phyloP scores from a whole-genome alignment of 176 grass and related monocot species.

The Ananas comosus region DNA sequence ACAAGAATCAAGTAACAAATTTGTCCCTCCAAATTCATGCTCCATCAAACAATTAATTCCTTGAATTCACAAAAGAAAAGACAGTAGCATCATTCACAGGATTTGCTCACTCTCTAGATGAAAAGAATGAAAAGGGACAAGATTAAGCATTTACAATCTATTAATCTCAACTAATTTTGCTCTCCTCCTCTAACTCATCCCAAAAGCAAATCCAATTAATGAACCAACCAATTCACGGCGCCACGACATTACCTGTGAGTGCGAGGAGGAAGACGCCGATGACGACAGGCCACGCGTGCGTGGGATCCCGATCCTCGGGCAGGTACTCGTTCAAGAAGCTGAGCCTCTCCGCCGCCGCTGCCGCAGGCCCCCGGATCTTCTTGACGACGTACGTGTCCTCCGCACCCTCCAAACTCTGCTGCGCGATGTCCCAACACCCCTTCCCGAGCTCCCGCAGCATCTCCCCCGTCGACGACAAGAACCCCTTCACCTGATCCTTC shows the following conservation, averaged over 20 bases:
- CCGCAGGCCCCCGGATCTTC: conserved; percentile 36
- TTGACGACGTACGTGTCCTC: conserved; percentile 75
- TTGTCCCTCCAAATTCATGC: too few relatives aligned
- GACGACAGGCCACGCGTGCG: conserved; percentile 65
- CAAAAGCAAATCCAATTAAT: neutral
- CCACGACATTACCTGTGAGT: conserved; percentile 44
- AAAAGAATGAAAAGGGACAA: too few relatives aligned
- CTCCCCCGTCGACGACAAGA: conserved; percentile 69
- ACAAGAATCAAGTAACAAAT: too few relatives aligned
- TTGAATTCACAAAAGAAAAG: too few relatives aligned
- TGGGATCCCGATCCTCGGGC: conserved; percentile 89
- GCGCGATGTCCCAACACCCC: conserved; percentile 73
- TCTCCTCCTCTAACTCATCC: neutral
- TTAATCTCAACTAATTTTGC: neutral
- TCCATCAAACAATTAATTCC: too few relatives aligned
- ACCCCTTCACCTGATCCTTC: conserved; percentile 72
- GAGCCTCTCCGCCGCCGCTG: conserved; percentile 37
- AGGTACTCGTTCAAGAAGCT: conserved; percentile 97
- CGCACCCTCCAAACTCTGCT: conserved; percentile 54
- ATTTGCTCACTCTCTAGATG: too few relatives aligned
- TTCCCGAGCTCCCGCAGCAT: conserved; percentile 70
- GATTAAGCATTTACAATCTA: neutral
- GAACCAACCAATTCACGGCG: conserved; percentile 8
- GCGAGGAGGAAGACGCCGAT: conserved; percentile 67
- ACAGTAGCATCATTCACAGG: too few relatives aligned